phyloP scores from a whole-genome alignment of 768 basidiomycete species.

The Coprinopsis sp. region DNA sequence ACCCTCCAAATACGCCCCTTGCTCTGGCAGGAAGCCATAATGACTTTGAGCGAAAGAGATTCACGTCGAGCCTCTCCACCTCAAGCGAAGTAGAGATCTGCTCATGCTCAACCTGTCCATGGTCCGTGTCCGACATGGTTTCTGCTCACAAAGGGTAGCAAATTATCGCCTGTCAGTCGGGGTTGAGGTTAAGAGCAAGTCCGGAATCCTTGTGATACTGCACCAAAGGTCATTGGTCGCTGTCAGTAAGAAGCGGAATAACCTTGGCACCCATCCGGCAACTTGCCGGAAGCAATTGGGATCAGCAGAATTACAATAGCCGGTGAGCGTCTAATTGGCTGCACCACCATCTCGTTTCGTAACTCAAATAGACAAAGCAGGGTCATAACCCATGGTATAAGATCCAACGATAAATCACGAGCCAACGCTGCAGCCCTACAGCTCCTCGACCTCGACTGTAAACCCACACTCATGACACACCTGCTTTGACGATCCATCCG shows the following conservation, averaged over 20 bases:
- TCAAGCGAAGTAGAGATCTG: slow-evolving; percentile 72
- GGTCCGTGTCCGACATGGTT: slow-evolving; percentile 31
- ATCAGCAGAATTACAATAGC: not conserved
- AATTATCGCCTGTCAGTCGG: not conserved
- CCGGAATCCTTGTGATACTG: not conserved
- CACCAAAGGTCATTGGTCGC: not conserved
- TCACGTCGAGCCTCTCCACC: slow-evolving; percentile 71
- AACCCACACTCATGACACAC: slow-evolving; percentile 89
- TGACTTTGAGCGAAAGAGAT: slow-evolving; percentile 74
- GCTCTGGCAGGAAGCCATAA: slow-evolving; percentile 57
- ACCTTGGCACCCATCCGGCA: not conserved
- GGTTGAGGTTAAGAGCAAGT: not conserved
- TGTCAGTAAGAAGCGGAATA: not conserved
- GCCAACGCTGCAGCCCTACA: slow-evolving; percentile 33
- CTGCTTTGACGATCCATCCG: slow-evolving; percentile 59
- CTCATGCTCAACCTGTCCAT: slow-evolving; percentile 59
- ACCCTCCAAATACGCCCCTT: slow-evolving; percentile 81
- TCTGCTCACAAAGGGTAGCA: not conserved
- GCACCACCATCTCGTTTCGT: too few relatives aligned
- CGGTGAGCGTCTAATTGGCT: not conserved
- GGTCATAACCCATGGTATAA: too few relatives aligned
- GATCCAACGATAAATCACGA: not conserved
- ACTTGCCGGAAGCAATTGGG: not conserved
- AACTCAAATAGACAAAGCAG: too few relatives aligned
- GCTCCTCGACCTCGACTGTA: slow-evolving; percentile 81